These are phyloP conservation scores for Pseudogymnoascus sp. DNA, from an alignment of 2,329 filamentous ascomycete genomes.

Conservation along the genomic window DNA sequence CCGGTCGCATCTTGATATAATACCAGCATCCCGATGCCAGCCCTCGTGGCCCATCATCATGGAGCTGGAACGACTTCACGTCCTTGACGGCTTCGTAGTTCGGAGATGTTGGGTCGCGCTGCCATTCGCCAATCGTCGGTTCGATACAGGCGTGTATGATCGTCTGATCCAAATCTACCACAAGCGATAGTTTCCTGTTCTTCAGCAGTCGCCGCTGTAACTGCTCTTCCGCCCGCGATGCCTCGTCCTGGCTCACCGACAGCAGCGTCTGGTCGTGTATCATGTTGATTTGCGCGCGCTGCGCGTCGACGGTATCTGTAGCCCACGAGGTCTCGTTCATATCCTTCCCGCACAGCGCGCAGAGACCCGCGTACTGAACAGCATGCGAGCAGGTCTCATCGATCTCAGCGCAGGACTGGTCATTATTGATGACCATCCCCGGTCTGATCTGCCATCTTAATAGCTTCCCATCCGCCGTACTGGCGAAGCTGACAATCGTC, in stretches of 20 bases:
- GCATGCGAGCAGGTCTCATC: slow-evolving; percentile 89
- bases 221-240: slow-evolving; percentile 73
- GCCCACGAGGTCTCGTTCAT: slow-evolving; percentile 90
- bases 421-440: slow-evolving; percentile 53
- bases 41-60: slow-evolving; percentile 71
- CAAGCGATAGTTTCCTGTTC: slow-evolving; percentile 77
- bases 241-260: slow-evolving; percentile 75
- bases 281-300: slow-evolving; percentile 89
- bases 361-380: slow-evolving; percentile 83
- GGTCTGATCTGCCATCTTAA: slow-evolving; percentile 66
- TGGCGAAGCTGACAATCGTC: slow-evolving; percentile 68
- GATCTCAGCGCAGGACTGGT: slow-evolving; percentile 59
- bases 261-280: slow-evolving; percentile 83
- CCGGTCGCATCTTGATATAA: slow-evolving; percentile 95
- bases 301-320: slow-evolving; percentile 66
- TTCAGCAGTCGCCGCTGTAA: slow-evolving; percentile 74
- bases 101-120: slow-evolving; percentile 75
- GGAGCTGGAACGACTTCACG: slow-evolving; percentile 78
- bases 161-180: slow-evolving; percentile 95
- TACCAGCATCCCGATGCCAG: slow-evolving; percentile 73
- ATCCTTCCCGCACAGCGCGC: slow-evolving; percentile 86
- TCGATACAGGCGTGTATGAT: slow-evolving; percentile 98
- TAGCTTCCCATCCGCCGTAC: slow-evolving; percentile 72
- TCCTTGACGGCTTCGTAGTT: slow-evolving; percentile 88
- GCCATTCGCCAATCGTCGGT: slow-evolving; percentile 92